Percentiles rank a stretch among this genome's conserved stretches.
phyloP scores from a whole-genome alignment of 208 protist genomes.

The Leishmania lainsoni region DNA sequence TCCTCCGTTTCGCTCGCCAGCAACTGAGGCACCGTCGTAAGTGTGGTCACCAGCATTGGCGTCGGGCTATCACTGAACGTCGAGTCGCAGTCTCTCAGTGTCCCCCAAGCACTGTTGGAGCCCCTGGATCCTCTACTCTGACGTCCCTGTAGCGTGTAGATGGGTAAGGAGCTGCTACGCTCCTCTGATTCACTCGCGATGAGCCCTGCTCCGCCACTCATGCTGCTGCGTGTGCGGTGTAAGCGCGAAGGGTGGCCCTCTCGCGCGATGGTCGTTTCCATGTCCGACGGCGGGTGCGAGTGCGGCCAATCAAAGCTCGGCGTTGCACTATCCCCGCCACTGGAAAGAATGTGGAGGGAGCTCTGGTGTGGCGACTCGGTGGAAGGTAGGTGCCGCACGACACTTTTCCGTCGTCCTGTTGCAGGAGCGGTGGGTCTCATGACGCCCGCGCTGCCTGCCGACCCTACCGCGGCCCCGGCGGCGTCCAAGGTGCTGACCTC shows the following conservation, averaged over 20 bases:
- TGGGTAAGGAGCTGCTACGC: constrained; percentile 6
- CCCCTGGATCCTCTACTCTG: neutral
- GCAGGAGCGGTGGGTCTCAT: neutral
- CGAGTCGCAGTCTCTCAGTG: neutral
- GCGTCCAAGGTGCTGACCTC: neutral
- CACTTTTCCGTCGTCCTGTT: neutral
- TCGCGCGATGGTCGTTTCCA: neutral
- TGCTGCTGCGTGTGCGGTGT: neutral
- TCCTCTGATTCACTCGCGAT: constrained; percentile 16
- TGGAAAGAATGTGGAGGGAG: neutral
- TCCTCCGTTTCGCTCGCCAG: constrained; percentile 10
- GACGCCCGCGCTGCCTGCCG: neutral
- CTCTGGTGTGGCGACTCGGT: constrained; percentile 13
- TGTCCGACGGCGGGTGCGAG: neutral
- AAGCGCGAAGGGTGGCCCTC: neutral
- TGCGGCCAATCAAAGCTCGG: neutral
- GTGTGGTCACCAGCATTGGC: neutral
- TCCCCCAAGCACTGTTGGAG: neutral
- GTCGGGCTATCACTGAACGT: constrained; percentile 12
- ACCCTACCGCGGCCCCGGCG: neutral
- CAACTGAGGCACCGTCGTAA: constrained; percentile 6
- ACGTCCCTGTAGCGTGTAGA: constrained; percentile 9
- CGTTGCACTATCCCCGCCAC: neutral
- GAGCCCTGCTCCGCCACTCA: neutral
- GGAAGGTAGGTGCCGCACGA: constrained; percentile 4